Evolutionary conservation across 306 rosid genomes (phyloP).

Genomic region (Cucumis hystrix): DNA sequence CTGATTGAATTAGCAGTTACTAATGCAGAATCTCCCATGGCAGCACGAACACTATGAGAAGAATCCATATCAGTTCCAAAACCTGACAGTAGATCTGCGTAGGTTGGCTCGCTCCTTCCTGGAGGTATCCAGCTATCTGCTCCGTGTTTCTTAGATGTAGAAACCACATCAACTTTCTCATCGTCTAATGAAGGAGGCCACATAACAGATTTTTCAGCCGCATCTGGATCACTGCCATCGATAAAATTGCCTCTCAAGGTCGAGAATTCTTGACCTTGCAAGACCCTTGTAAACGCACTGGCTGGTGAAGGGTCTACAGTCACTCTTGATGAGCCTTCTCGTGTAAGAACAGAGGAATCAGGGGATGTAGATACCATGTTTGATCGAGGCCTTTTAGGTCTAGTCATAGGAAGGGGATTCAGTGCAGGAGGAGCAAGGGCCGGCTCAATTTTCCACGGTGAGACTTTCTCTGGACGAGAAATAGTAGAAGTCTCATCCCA

Average conservation of each 20-base stretch:
- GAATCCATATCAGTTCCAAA: constrained; percentile 42
- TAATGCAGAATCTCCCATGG: constrained; percentile 29
- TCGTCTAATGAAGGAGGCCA: constrained; percentile 51
- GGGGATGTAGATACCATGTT: constrained; percentile 60
- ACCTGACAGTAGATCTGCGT: constrained; percentile 72
- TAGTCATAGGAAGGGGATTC: constrained; percentile 61
- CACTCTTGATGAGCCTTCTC: constrained; percentile 69
- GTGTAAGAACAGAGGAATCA: constrained; percentile 65
- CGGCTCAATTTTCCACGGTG: constrained; percentile 94
- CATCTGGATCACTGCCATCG: constrained; percentile 43
- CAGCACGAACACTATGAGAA: constrained; percentile 14
- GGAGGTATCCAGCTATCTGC: constrained; percentile 49
- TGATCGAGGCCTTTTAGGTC: constrained; percentile 77
- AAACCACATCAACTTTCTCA: constrained; percentile 41
- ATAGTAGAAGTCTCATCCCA: constrained; percentile 91
- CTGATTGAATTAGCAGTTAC: constrained; percentile 26
- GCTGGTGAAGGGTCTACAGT: constrained; percentile 49
- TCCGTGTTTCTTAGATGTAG: constrained; percentile 52
- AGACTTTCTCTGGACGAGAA: constrained; percentile 91
- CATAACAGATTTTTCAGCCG: constrained; percentile 49
- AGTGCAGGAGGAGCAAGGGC: constrained; percentile 82
- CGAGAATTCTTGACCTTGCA: constrained; percentile 97
- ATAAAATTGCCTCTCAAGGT: constrained; percentile 58
- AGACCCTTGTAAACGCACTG: constrained; percentile 70
- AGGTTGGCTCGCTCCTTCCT: constrained; percentile 61